Percentiles rank a stretch among this genome's conserved stretches.
These are phyloP conservation scores for Isoetes engelmannii DNA, from an alignment of 83 land plant genomes.

Conservation along the genomic window DNA sequence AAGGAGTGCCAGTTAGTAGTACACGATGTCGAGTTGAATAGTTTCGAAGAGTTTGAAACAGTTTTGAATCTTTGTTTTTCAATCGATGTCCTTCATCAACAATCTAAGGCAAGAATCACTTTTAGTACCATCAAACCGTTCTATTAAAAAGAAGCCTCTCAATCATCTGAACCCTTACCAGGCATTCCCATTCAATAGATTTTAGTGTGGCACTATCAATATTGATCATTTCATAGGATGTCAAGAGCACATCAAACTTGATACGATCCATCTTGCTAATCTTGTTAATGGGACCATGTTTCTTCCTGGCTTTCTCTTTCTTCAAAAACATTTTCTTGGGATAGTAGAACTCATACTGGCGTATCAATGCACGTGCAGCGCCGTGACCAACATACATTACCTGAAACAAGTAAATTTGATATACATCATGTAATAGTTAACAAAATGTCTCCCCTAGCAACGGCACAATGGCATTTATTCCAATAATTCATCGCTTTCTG, in stretches of 20 bases:
- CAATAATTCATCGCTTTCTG: too few relatives aligned
- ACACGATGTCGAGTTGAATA: constrained; percentile 69
- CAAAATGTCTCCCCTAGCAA: too few relatives aligned
- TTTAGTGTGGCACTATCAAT: constrained; percentile 59
- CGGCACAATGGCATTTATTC: too few relatives aligned
- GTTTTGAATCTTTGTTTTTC: constrained; percentile 94
- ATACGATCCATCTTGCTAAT: constrained; percentile 70
- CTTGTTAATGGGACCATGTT: constrained; percentile 24
- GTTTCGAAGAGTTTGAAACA: constrained; percentile 69
- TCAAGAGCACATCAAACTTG: constrained; percentile 90
- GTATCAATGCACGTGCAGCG: constrained; percentile 67
- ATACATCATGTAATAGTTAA: too few relatives aligned
- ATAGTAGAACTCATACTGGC: constrained; percentile 73
- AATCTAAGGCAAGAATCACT: constrained; percentile 43
- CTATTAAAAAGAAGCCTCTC: neutral
- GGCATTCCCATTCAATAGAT: constrained; percentile 75
- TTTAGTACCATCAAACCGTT: neutral
- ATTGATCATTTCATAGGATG: constrained; percentile 98
- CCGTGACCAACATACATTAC: constrained; percentile 88
- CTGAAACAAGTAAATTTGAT: constrained; percentile 34
- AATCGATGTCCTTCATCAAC: constrained; percentile 99
- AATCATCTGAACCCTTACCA: constrained; percentile 46
- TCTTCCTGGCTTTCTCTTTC: constrained; percentile 53
- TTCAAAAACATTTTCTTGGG: constrained; percentile 44
- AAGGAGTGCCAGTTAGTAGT: constrained; percentile 91